Conservation (phyloP, 129 eudicot species). For the Pseudognaphalium luteoalbum region DNA sequence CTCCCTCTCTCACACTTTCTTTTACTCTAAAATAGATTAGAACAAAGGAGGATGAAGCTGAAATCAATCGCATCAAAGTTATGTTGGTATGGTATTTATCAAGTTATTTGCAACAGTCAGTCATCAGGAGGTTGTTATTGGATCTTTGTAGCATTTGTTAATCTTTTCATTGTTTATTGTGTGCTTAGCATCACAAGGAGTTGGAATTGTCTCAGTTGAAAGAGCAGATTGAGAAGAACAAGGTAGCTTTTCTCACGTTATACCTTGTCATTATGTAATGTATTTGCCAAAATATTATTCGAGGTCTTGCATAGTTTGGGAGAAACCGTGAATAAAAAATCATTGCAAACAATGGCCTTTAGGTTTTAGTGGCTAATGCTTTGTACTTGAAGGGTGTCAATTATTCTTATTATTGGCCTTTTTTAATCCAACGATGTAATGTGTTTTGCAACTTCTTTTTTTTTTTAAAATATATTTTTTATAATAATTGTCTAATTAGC, state of each 20-base stretch:
- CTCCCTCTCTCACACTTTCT: constrained; percentile 21
- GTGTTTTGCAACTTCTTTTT: constrained; percentile 1
- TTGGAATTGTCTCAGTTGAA: constrained; percentile 74
- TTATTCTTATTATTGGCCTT: background rate
- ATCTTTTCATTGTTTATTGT: constrained; percentile 22
- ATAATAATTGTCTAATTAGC: background rate
- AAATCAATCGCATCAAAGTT: constrained; percentile 67
- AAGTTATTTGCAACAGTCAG: background rate
- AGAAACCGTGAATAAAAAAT: background rate
- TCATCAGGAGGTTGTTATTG: constrained; percentile 12
- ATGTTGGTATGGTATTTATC: constrained; percentile 61
- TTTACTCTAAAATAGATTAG: constrained; percentile 35
- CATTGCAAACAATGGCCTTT: background rate
- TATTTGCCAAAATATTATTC: background rate
- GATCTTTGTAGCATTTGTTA: constrained; percentile 16
- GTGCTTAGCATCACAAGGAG: constrained; percentile 84
- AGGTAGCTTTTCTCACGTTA: constrained; percentile 47
- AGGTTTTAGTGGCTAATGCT: background rate
- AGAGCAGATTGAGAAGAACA: constrained; percentile 81
- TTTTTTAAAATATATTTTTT: background rate
- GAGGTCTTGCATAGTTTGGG: background rate
- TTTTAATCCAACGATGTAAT: background rate
- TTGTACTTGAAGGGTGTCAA: background rate
- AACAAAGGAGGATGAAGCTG: constrained; percentile 55
- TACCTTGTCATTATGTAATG: background rate